phyloP scores from a whole-genome alignment of 306 rosid species.

The Rosa rugosa region DNA sequence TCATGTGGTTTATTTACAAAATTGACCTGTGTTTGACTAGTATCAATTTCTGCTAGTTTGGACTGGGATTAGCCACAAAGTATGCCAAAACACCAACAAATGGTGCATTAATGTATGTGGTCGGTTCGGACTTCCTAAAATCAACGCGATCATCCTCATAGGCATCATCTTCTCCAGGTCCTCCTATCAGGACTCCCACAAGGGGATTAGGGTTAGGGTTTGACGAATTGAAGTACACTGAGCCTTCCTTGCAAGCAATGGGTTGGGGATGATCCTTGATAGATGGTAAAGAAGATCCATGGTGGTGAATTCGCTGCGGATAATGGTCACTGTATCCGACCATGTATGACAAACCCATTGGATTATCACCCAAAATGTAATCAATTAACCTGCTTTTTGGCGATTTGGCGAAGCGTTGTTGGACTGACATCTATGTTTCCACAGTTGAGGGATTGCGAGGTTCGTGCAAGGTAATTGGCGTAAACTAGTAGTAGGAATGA shows the following conservation, averaged over 20 bases:
- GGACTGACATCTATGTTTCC: conserved; percentile 63
- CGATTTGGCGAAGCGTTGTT: conserved; percentile 54
- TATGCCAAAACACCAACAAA: conserved; percentile 82
- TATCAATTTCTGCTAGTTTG: conserved; percentile 8
- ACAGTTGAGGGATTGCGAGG: conserved; percentile 62
- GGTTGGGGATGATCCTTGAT: conserved; percentile 69
- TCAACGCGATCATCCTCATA: conserved; percentile 74
- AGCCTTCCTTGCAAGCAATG: conserved; percentile 79
- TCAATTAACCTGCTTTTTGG: conserved; percentile 87
- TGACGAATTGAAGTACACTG: conserved; percentile 65
- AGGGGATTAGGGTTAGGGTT: conserved; percentile 78
- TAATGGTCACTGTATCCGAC: conserved; percentile 70
- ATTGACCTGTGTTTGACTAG: conserved; percentile 4
- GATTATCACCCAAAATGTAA: conserved; percentile 80
- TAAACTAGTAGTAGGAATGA: conserved; percentile 76
- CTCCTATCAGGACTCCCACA: too few species aligned
- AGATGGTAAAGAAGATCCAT: conserved; percentile 81
- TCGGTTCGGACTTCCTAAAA: conserved; percentile 77
- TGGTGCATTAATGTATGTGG: conserved; percentile 94
- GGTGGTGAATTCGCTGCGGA: conserved; percentile 81
- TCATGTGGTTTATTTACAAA: conserved; percentile 25
- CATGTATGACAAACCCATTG: conserved; percentile 81
- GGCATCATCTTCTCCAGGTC: conserved; percentile 72
- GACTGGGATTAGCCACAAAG: conserved; percentile 63
- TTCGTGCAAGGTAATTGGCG: conserved; percentile 63